Base-by-base conservation (phyloP, 495 filamentous ascomycete genomes). In the Xylaria acuta region DNA sequence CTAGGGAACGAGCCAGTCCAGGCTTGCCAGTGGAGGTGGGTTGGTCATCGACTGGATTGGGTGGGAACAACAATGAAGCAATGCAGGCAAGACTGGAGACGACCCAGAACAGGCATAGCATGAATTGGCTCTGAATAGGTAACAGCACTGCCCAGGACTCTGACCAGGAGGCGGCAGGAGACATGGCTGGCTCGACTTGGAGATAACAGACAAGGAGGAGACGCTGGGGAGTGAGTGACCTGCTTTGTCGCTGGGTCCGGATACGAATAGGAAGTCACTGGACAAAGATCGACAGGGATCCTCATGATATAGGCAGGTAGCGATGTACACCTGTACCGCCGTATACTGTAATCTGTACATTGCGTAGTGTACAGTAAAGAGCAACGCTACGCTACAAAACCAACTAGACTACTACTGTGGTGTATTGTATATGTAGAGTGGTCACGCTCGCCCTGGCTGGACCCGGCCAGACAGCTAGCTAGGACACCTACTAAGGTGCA, bases 31-130 rank as follows among this genome's bases (percentile, higher is more conserved):
- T 77, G 77, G 74, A 75, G 73, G 72, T 73, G 74, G 76, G 72
- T 67, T 76, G 73, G 72, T 75, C 72, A 64, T 70, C 62, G 20
- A 59, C 73, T 74, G 54, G 72, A 74, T 74, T 77, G 73, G 76
- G 78, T 78, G 60, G 60, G 60, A 25, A 79, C 74, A 69, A 76
- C 73, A 75, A 68, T 80, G 73, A 81, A 83, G 75, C 74, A 70
- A 79, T 77, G 75, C 73, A 76, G 73, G 70, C 75, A 75, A 77
- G 71, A 73, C 71, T 73, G 64, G 71, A 47, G 53, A 53, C 49
- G 12, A 30, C 1, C 71, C 63, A 58, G 69, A 72, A 60, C 0
- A 58, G 70, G 70, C 70, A 59, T 72, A 67, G 70, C 62, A 59
- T 38, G 27, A 71, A 56, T 38, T 43, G 56, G 36, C 36, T 49